Conservation (phyloP, 2,329 filamentous ascomycete genomes). For the Exophiala calicioides region DNA sequence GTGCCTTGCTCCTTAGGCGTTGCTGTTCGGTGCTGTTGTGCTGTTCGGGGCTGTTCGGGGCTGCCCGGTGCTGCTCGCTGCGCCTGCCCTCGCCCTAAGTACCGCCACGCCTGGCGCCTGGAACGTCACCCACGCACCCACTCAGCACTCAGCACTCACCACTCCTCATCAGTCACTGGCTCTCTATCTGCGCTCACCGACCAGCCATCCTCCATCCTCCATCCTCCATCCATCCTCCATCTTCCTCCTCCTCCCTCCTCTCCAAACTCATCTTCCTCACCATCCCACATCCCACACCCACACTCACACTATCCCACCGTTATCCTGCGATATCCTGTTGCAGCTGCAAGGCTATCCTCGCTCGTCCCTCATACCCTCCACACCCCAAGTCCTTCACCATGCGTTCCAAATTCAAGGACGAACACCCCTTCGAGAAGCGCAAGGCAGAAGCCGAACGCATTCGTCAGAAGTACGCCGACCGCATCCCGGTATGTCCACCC, state of each 20-base stretch:
- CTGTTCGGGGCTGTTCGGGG: no score
- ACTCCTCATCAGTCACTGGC: no score
- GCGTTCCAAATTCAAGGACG: conserved; percentile 99
- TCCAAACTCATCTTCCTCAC: conserved; percentile 26
- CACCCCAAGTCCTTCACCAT: conserved; percentile 51
- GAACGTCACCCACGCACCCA: conserved; percentile 4
- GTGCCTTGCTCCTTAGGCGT: no score
- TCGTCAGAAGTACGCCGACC: conserved; percentile 97
- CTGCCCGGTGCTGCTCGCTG: background rate
- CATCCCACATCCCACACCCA: conserved; percentile 8
- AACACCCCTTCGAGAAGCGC: conserved; percentile 99
- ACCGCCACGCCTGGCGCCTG: conserved; percentile 1
- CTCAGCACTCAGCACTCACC: no score
- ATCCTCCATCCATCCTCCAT: conserved; percentile 25
- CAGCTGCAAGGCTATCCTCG: no score
- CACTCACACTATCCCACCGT: conserved; percentile 18
- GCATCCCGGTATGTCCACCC: conserved; percentile 79
- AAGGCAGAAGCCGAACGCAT: conserved; percentile 99
- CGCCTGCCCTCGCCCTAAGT: conserved; percentile 14
- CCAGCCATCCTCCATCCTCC: conserved; percentile 29
- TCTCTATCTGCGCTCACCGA: conserved; percentile 34
- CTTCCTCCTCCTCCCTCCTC: conserved; percentile 21
- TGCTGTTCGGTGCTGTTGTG: no score
- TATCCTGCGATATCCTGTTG: conserved; percentile 1
- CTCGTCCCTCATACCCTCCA: conserved; percentile 7